phyloP scores from a whole-genome alignment of 805 yeast species.

The Nakazawaea ambrosiae region DNA sequence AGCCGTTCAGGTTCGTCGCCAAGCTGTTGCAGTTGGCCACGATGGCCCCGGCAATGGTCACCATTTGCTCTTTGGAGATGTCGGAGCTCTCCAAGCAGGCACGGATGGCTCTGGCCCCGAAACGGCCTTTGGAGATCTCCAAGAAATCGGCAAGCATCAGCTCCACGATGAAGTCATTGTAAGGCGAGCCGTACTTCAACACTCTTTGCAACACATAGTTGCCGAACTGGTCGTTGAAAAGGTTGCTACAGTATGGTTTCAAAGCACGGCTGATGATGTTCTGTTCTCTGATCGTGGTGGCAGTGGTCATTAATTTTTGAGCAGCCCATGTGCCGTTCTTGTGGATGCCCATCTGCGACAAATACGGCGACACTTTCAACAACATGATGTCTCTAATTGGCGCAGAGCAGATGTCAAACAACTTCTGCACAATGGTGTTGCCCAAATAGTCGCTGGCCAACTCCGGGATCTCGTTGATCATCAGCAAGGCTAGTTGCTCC shows the following conservation, averaged over 20 bases:
- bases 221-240: slow-evolving; percentile 94
- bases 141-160: slow-evolving; percentile 70
- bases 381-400: slow-evolving; percentile 76
- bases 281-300: slow-evolving; percentile 56
- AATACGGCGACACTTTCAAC: slow-evolving; percentile 64
- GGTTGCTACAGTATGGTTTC: slow-evolving; percentile 73
- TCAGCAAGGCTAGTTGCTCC: slow-evolving; percentile 75
- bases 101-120: slow-evolving; percentile 91
- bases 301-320: slow-evolving; percentile 83
- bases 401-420: slow-evolving; percentile 67
- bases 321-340: slow-evolving; percentile 99
- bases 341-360: slow-evolving; percentile 91
- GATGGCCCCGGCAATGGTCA: slow-evolving; percentile 70
- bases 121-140: slow-evolving; percentile 79
- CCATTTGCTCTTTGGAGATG: slow-evolving; percentile 58
- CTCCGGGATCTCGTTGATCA: slow-evolving; percentile 86
- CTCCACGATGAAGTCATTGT: slow-evolving; percentile 85
- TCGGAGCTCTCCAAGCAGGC: slow-evolving; percentile 83
- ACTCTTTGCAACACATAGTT: slow-evolving; percentile 95
- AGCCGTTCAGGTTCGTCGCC: slow-evolving; percentile 81
- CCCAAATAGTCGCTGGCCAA: slow-evolving; percentile 90
- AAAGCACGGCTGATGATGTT: slow-evolving; percentile 61
- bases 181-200: slow-evolving; percentile 81
- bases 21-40: slow-evolving; percentile 72
- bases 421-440: slow-evolving; percentile 89